These are phyloP conservation scores for Drechslerella coelobrocha DNA, from an alignment of 2,329 filamentous ascomycete genomes.

Conservation along the genomic window DNA sequence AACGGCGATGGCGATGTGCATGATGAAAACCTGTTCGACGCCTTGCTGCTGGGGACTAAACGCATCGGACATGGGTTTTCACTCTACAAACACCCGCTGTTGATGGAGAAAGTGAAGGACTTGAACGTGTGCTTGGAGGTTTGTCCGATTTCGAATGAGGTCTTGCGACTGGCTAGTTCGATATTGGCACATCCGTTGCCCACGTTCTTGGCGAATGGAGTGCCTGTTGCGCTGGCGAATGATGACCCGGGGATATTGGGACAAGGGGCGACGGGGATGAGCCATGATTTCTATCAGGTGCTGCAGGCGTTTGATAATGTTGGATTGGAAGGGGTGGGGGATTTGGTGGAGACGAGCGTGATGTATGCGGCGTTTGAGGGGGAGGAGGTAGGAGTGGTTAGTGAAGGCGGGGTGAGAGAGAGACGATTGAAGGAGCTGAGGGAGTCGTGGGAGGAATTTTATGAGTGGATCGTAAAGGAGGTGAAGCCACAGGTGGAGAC, in stretches of 20 bases:
- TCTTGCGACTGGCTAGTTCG: slow-evolving; percentile 77
- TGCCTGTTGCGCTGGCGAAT: slow-evolving; percentile 83
- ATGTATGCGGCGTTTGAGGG: slow-evolving; percentile 90
- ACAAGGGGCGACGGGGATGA: slow-evolving; percentile 80
- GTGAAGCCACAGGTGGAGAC: slow-evolving; percentile 27
- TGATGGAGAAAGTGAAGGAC: slow-evolving; percentile 87
- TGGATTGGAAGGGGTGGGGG: slow-evolving; percentile 82
- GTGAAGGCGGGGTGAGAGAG: slow-evolving; percentile 76
- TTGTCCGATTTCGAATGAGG: slow-evolving; percentile 90
- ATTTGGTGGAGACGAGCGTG: slow-evolving; percentile 89
- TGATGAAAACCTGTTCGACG: slow-evolving; percentile 88
- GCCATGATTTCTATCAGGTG: slow-evolving; percentile 93
- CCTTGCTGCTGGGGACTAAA: slow-evolving; percentile 81
- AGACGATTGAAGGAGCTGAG: slow-evolving; percentile 78
- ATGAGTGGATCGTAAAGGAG: slow-evolving; percentile 71
- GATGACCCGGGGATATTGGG: slow-evolving; percentile 90
- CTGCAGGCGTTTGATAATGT: slow-evolving; percentile 91
- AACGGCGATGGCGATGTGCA: slow-evolving; percentile 78
- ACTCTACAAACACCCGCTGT: slow-evolving; percentile 86
- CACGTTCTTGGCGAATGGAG: slow-evolving; percentile 81
- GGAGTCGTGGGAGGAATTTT: slow-evolving; percentile 85
- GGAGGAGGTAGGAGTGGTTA: slow-evolving; percentile 76
- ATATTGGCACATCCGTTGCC: slow-evolving; percentile 82
- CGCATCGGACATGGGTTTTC: slow-evolving; percentile 90
- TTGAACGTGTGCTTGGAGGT: slow-evolving; percentile 86